Evolutionary conservation across 768 basidiomycete species (phyloP), one percentile per base, ranked within the genome.

Genomic region (Mycena kentingensis): DNA sequence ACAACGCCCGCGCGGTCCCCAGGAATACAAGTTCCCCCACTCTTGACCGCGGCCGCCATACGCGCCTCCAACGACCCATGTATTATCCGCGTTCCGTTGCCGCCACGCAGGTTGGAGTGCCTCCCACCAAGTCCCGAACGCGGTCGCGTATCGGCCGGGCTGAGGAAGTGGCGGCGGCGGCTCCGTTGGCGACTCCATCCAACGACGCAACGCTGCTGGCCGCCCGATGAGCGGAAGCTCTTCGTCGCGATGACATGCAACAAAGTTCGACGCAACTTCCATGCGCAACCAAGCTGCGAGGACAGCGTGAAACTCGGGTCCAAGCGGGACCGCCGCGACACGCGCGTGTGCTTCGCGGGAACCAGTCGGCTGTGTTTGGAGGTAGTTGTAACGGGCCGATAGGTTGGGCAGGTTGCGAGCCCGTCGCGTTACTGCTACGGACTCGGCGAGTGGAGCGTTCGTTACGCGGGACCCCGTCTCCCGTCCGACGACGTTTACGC

Each of bases 71-170:
- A 28, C n/a, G 8, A 15, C 10, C 48, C 48, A 49, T 13, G 3
- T 18, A 7, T 37, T 28, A n/a, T 39, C 36, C 4, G 3, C 28
- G 15, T 31, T 29, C 24, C 22, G 5, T 26, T 7, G 12, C 13
- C 48, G 22, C 48, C 48, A 49, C 26, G 3, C 25, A 6, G 48
- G 48, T 28, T 49, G 48, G 8, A 49, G 15, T 6, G 4, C 22
- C 27, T 49, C 18, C 48, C 48, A 49, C 48, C 48, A 49, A 5
- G 6, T 41, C 35, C 19, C 4, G 15, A 22, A 41, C 15, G 3
- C 21, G 19, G 8, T 28, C 35, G 36, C 26, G 6, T 39, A 5
- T 3, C 18, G 10, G 25, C n/a, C 25, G 36, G 37, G 24, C n/a
- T 49, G 16, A 13, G 10, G 5, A n/a, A 49, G 26, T 4, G 5